These are phyloP conservation scores for Lantana camara DNA, from an alignment of 257 asterid genomes.

Conservation along the genomic window DNA sequence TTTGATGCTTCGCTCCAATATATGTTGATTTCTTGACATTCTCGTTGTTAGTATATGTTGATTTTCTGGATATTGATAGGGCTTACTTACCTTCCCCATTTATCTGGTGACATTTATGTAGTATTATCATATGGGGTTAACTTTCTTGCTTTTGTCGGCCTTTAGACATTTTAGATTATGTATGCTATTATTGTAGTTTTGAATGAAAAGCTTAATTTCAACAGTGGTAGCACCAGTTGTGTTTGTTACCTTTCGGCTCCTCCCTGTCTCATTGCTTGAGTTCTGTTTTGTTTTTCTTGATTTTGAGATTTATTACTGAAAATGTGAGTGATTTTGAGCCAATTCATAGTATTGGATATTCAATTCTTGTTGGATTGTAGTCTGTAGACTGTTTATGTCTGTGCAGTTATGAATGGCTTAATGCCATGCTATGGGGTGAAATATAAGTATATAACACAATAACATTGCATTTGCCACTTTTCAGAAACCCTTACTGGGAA, in stretches of 20 bases:
- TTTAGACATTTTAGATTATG: slow-evolving; percentile 16
- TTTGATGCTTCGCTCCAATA: slow-evolving; percentile 11
- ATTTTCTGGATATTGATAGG: slow-evolving; percentile 25
- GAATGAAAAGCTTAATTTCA: slow-evolving; percentile 16
- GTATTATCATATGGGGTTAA: slow-evolving; percentile 33
- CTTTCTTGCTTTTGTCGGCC: slow-evolving; percentile 27
- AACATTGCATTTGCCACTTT: too few species aligned
- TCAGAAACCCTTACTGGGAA: too few species aligned
- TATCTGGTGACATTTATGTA: slow-evolving; percentile 21
- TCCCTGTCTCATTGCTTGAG: too few species aligned
- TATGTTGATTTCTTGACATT: slow-evolving; percentile 25
- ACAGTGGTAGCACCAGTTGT: background rate
- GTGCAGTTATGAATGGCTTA: too few species aligned
- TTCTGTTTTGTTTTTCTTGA: background rate
- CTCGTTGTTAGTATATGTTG: slow-evolving; percentile 28
- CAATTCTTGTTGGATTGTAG: too few species aligned
- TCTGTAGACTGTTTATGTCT: too few species aligned
- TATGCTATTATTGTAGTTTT: slow-evolving; percentile 18
- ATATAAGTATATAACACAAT: too few species aligned
- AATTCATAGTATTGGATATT: too few species aligned
- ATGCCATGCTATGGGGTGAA: too few species aligned
- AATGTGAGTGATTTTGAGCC: too few species aligned
- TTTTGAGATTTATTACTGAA: background rate
- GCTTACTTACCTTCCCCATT: slow-evolving; percentile 19
- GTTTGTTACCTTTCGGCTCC: background rate